phyloP scores from a whole-genome alignment of 345 rosid species.

The Acer yangbiense region DNA sequence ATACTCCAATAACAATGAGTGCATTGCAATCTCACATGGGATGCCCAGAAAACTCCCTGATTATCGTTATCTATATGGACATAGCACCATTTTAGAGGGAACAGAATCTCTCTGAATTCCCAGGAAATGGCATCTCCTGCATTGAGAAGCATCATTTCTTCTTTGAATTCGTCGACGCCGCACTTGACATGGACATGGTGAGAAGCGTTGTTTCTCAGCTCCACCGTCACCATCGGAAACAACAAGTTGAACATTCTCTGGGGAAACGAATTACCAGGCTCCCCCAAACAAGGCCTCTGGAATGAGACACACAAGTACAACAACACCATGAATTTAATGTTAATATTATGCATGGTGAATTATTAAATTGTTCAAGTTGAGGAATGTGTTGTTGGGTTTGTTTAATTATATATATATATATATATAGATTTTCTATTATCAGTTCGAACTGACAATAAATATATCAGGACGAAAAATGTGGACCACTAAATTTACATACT shows the following conservation, averaged over 20 bases:
- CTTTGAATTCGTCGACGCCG: background rate
- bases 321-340: background rate
- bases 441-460: too few relatives aligned
- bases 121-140: background rate
- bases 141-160: background rate
- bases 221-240: slow-evolving; percentile 15
- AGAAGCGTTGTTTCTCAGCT: slow-evolving; percentile 5
- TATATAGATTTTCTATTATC: too few relatives aligned
- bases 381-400: background rate
- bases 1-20: background rate
- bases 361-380: background rate
- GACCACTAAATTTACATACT: too few relatives aligned
- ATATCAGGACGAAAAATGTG: too few relatives aligned
- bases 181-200: slow-evolving; percentile 2
- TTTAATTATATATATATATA: too few relatives aligned
- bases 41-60: slow-evolving; percentile 19
- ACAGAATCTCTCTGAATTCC: background rate
- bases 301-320: background rate
- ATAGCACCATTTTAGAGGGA: slow-evolving; percentile 14
- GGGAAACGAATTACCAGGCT: background rate
- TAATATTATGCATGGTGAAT: background rate
- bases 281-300: background rate
- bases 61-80: background rate
- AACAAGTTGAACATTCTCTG: background rate
- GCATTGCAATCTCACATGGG: slow-evolving; percentile 11